phyloP scores from a whole-genome alignment of 2,329 filamentous ascomycete species.

The Sphaerulina vaccinii region DNA sequence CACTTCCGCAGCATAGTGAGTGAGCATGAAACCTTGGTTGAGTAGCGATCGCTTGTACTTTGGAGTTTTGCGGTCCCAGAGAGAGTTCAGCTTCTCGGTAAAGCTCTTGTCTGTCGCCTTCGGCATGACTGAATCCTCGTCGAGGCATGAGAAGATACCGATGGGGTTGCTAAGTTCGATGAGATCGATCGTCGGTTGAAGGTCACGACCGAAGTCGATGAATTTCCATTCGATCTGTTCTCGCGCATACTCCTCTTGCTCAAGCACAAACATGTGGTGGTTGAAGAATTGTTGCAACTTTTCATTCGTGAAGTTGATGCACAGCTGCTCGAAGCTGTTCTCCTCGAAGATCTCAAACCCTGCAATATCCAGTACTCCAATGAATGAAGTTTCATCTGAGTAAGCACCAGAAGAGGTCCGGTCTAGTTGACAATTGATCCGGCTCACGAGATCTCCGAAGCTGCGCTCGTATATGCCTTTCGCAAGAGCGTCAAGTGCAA shows the following conservation, averaged over 20 bases:
- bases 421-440: conserved; percentile 90
- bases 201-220: conserved; percentile 95
- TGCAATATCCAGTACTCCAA: conserved; percentile 96
- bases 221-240: conserved; percentile 99
- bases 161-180: conserved; percentile 97
- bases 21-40: conserved; percentile 89
- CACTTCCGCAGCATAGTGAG: conserved; percentile 95
- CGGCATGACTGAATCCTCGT: conserved; percentile 98
- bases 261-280: conserved; percentile 98
- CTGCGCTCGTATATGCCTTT: conserved; percentile 98
- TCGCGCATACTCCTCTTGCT: conserved; percentile 95
- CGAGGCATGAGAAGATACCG: conserved; percentile 96
- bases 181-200: conserved; percentile 95
- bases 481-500: conserved; percentile 83
- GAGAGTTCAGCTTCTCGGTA: conserved; percentile 91
- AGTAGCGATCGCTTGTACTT: conserved; percentile 90
- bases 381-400: conserved; percentile 88
- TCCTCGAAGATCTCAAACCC: conserved; percentile 98
- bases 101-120: conserved; percentile 97
- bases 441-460: conserved; percentile 86
- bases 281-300: conserved; percentile 99
- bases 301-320: conserved; percentile 99
- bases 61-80: conserved; percentile 93
- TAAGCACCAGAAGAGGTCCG: conserved; percentile 67
- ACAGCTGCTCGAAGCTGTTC: conserved; percentile 98